Base-by-base conservation (phyloP, 345 rosid genomes). In the Anastatica hierochuntica region DNA sequence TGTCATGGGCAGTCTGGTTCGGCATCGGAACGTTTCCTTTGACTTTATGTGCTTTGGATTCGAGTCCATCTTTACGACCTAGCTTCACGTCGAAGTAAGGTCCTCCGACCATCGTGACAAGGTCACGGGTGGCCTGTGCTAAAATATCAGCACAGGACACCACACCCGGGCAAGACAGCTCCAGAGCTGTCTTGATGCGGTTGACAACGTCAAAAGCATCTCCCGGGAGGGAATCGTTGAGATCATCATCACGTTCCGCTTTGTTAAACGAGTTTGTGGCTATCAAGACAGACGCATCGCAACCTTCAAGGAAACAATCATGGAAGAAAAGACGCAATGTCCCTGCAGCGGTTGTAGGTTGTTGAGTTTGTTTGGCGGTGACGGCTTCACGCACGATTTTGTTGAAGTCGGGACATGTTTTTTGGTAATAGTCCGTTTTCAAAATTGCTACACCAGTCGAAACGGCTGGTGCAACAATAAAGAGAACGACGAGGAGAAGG, bases 91-190 rank as follows among this genome's bases (percentile, higher is more conserved):
- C 9, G 36, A 70, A 82, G 38, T 16, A 66, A 3, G 88, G 88
- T 7, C 88, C 88, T 0, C 88, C 88, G 0, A 75, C 73, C 80
- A 71, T 74, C 39, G 71, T 74, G 43, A 82, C 16, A 1, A 82
- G 82, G 67, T 82, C 84, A 11, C 85, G 85, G 0, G 82, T 64
- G 29, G 66, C 71, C 14, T 71, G 73, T 0, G 85, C 70, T 3
- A 82, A 45, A 14, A 82, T 79, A 26, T 82, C 88, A 0, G 88
- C 70, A 35, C 88, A 82, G 0, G 88, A 82, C 17, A 82, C 88
- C 0, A 66, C 53, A n/a, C 63, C 60, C 1, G 88, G 88, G 55
- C 88, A 82, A 7, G 74, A 14, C 33, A 79, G 36, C 71, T 82
- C 88, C 0, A 82, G 65, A 7, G 77, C 67, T 1, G 69, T 75